A percentile compares a stretch with the other conserved stretches of the same genome.
Conservation (phyloP, 192 early-diverging fungal genomes). For the Powellomyces hirtus region DNA sequence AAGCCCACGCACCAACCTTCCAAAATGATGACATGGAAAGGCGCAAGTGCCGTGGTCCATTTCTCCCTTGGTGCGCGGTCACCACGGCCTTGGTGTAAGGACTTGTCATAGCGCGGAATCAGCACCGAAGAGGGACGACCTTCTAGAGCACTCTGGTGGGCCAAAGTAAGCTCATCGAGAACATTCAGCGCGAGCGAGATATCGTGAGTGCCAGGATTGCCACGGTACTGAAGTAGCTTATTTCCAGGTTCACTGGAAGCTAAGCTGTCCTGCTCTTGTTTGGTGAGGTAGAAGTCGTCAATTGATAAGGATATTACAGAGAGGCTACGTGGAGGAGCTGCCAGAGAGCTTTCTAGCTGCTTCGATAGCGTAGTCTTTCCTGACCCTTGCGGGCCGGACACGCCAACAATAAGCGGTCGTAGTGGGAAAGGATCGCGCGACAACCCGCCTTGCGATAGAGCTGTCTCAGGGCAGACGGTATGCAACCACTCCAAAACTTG, state of each 20-base stretch:
- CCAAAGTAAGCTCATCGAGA: conserved; percentile 44
- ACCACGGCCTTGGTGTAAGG: conserved; percentile 69
- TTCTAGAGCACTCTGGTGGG: conserved; percentile 8
- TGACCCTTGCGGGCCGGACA: conserved; percentile 78
- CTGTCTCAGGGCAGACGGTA: too few species aligned
- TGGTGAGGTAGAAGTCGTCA: conserved; percentile 85
- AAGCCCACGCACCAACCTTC: conserved; percentile 96
- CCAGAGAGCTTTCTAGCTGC: conserved; percentile 10
- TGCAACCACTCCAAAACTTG: too few species aligned
- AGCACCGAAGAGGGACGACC: not conserved
- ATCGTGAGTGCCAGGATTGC: conserved; percentile 91
- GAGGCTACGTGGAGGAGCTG: not conserved
- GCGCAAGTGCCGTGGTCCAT: conserved; percentile 57
- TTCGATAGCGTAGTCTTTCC: conserved; percentile 52
- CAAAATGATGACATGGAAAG: conserved; percentile 79
- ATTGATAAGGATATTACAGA: conserved; percentile 26
- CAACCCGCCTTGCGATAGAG: too few species aligned
- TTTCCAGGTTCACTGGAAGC: conserved; percentile 51
- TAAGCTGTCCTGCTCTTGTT: conserved; percentile 59
- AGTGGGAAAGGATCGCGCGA: not conserved
- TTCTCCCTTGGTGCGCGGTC: conserved; percentile 61
- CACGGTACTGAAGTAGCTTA: conserved; percentile 74
- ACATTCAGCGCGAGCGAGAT: conserved; percentile 57
- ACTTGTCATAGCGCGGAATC: conserved; percentile 83
- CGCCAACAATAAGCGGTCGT: conserved; percentile 55